These are phyloP conservation scores for Salix dunnii DNA, from an alignment of 345 rosid genomes.

Conservation along the genomic window DNA sequence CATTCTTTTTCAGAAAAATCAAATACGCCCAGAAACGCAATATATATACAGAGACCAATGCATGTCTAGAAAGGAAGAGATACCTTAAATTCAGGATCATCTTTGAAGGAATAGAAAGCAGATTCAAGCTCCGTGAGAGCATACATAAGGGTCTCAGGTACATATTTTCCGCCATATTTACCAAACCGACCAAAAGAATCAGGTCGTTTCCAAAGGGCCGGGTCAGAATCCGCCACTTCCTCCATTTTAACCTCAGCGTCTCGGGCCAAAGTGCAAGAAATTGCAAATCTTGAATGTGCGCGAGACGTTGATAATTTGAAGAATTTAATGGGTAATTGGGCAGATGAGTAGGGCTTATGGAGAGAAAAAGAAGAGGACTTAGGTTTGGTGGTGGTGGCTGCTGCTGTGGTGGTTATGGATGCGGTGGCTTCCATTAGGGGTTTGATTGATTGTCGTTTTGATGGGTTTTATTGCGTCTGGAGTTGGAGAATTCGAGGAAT, in stretches of 20 bases:
- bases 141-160: slow-evolving; percentile 87
- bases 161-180: slow-evolving; percentile 84
- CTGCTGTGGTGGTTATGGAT: not conserved
- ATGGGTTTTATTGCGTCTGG: not conserved
- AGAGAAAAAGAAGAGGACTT: slow-evolving; percentile 2
- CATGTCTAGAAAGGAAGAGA: not conserved
- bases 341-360: not conserved
- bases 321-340: slow-evolving; percentile 4
- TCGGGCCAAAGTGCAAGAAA: slow-evolving; percentile 51
- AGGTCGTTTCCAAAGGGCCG: slow-evolving; percentile 53
- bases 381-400: not conserved
- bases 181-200: slow-evolving; percentile 90
- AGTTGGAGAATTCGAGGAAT: not conserved
- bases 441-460: not conserved
- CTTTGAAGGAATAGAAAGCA: slow-evolving; percentile 58
- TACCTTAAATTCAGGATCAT: slow-evolving; percentile 75
- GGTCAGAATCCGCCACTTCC: slow-evolving; percentile 27
- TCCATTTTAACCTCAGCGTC: slow-evolving; percentile 41
- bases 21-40: not conserved
- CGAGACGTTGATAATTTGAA: slow-evolving; percentile 13
- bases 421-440: slow-evolving; percentile 3
- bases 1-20: not conserved
- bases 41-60: not conserved
- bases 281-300: slow-evolving; percentile 24
- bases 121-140: slow-evolving; percentile 82